Conservation (phyloP, 768 basidiomycete species). For the Cubamyces lactineus region DNA sequence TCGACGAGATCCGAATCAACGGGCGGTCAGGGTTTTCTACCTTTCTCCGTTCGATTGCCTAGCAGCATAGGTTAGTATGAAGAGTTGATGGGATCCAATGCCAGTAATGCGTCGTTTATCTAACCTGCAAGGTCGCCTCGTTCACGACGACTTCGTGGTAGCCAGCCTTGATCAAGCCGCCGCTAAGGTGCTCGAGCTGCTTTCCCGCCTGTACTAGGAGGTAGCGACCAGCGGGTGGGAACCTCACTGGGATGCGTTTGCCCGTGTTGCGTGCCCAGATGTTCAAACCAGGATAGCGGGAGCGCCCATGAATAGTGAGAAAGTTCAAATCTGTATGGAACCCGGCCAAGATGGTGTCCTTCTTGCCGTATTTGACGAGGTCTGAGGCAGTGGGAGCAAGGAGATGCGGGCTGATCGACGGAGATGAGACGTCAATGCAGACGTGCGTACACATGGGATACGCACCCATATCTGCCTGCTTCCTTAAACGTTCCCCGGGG, state of each 20-base stretch:
- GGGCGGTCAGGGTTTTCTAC: conserved; percentile 71
- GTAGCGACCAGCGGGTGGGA: conserved; percentile 78
- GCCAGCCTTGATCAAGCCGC: conserved; percentile 88
- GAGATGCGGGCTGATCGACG: conserved; percentile 66
- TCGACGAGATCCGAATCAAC: conserved; percentile 92
- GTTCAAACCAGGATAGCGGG: conserved; percentile 84
- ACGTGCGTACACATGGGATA: conserved; percentile 4
- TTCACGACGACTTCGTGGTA: conserved; percentile 96
- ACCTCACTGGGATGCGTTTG: conserved; percentile 84
- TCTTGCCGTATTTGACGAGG: conserved; percentile 73
- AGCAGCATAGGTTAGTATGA: background rate
- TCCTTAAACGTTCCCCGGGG: conserved; percentile 69
- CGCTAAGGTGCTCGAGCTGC: conserved; percentile 87
- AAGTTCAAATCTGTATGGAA: conserved; percentile 96
- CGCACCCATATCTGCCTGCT: conserved; percentile 85
- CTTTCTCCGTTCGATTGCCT: conserved; percentile 70
- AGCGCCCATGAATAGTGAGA: conserved; percentile 88
- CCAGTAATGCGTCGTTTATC: conserved; percentile 20
- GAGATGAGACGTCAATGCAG: background rate
- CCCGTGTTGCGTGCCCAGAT: conserved; percentile 97
- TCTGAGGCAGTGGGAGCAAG: conserved; percentile 95
- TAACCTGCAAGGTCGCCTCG: conserved; percentile 70
- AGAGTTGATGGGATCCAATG: background rate
- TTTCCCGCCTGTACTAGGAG: conserved; percentile 95
- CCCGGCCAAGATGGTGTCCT: conserved; percentile 87